Evolutionary conservation across 768 basidiomycete genomes (phyloP), one percentile per base, ranked within the genome.

Genomic region (Rhodotorula taiwanensis): DNA sequence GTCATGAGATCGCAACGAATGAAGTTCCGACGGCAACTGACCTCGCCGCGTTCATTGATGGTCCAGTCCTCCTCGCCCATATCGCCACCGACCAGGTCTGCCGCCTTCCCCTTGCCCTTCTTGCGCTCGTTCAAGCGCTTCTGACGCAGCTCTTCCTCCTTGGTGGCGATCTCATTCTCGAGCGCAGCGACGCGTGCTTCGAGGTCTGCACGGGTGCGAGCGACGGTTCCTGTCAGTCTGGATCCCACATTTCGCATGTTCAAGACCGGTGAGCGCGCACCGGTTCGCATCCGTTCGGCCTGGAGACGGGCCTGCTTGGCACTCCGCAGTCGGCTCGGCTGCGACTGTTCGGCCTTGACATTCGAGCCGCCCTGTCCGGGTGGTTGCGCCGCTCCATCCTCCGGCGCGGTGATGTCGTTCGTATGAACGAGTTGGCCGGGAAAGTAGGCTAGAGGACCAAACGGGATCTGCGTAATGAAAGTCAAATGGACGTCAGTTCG

Each of bases 361-460:
- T n/a, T n/a, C n/a, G n/a, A n/a, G n/a, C n/a, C n/a, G n/a, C n/a
- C n/a, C n/a, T n/a, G n/a, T n/a, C n/a, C n/a, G n/a, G 14, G 11
- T 42, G 34, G 14, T 56, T 16, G 31, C 8, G 5, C 30, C 1
- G 15, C 33, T 4, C 21, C 23, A 20, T 33, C 14, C 15, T 33
- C 2, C 30, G 13, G 31, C 44, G 15, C n/a, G 30, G 62, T 64
- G 49, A 70, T 64, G 51, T 66, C 65, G 62, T 70, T 70, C 30
- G 69, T 70, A 59, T 70, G 65, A 8, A 67, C 44, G 36, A 70
- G 60, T 39, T 64, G 55, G 36, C 69, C 69, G 9, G 54, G 58
- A 34, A 70, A 61, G 55, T 52, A 70, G 33, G 69, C 69, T 41
- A 70, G 66, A 1, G 69, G 66, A 3, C 62, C 62, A 30, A 70